Base-by-base conservation (phyloP, 2,329 filamentous ascomycete species). In the Cyclaneusma minus region DNA sequence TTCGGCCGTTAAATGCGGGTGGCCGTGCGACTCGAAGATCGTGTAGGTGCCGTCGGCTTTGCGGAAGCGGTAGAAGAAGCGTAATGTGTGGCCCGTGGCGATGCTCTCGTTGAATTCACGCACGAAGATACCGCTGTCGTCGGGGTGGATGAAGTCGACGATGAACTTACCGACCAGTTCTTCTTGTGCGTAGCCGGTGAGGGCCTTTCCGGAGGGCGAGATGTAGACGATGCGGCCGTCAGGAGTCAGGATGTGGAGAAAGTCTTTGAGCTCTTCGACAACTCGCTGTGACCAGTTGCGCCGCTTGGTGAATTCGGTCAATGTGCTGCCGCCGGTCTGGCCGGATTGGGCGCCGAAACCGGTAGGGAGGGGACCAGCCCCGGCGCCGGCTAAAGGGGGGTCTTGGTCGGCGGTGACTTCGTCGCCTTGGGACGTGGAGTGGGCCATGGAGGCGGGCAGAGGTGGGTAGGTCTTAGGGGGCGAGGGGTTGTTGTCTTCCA, bases 11-110 rank as follows among this genome's bases (percentile, higher is more conserved):
- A 92, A 74, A 54, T 95, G 87, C 8, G 84, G 80, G 47, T 94
- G 87, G 25, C 87, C 87, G 39, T 87, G 74, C n/a, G 81, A 75
- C 54, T 95, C 87, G 45, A 95, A 82, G 29, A 94, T 81, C 35
- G 64, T 62, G 47, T 77, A 91, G 3, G 60, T 62, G 13, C 69
- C 73, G 44, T 89, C 80, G 41, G 64, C 63, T 50, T 73, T 80
- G 44, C 64, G 67, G 46, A 94, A 72, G 25, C 87, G 74, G 48
- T 91, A 89, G 56, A 91, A 92, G 49, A 92, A 72, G 31, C 80
- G 77, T 35, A 94, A 53, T 4, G 72, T 60, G 38, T 79, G 76
- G n/a, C 78, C 81, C 6, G 71, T 79, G 3, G 81, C 74, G 35
- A 93, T 87, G 10, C 77, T 80, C 48, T 92, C 82, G 49, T 89